Evolutionary conservation across 2,329 filamentous ascomycete species (phyloP).

Genomic region (Hymenoscyphus repandus): DNA sequence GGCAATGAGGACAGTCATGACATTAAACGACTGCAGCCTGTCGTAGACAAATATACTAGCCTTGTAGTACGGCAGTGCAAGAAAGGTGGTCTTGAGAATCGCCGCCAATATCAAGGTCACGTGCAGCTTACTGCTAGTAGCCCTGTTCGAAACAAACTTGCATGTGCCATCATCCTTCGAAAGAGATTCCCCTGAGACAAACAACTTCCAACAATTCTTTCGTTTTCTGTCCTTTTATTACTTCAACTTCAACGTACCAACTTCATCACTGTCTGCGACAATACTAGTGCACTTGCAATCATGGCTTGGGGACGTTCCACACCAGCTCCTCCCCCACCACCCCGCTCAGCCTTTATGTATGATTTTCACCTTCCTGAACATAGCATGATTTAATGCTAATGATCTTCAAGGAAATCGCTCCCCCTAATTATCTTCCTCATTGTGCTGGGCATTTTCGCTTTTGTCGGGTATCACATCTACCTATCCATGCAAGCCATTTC

Average conservation of each 20-base stretch:
- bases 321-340: conserved; percentile 27
- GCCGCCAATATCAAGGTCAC: background rate
- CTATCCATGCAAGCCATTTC: conserved; percentile 61
- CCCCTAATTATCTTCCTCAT: conserved; percentile 61
- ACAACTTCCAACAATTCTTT: background rate
- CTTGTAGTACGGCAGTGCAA: background rate
- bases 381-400: conserved; percentile 1
- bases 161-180: background rate
- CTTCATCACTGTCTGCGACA: background rate
- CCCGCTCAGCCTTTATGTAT: conserved; percentile 32
- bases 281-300: conserved; percentile 12
- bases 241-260: conserved; percentile 7
- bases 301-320: conserved; percentile 32
- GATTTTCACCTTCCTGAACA: background rate
- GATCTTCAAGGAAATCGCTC: conserved; percentile 43
- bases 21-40: conserved; percentile 9
- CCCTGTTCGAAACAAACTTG: background rate
- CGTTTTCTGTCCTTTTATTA: background rate
- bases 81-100: background rate
- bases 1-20: conserved; percentile 18
- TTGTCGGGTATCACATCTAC: conserved; percentile 69
- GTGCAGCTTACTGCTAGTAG: too few relatives aligned
- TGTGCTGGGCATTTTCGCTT: conserved; percentile 52
- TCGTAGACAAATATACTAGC: background rate
- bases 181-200: background rate